Evolutionary conservation across 352 stramenopile species (phyloP).

Genomic region (Phytopythium oedochilum): DNA sequence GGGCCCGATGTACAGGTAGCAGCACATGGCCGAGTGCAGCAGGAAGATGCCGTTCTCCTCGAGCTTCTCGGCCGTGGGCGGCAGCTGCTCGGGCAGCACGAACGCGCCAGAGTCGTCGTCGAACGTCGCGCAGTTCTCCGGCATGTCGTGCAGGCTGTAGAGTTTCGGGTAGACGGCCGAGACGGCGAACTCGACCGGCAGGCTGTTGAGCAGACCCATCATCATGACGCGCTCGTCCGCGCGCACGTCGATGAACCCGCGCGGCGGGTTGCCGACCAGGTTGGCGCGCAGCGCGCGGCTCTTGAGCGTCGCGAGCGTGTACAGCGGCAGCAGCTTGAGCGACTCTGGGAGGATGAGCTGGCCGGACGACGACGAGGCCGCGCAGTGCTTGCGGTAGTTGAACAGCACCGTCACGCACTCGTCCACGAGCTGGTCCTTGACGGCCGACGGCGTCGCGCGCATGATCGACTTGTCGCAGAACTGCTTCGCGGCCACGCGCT

Average conservation of each 20-base stretch:
- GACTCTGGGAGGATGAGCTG: conserved; percentile 91
- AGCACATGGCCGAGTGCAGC: conserved; percentile 82
- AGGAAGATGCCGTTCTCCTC: conserved; percentile 85
- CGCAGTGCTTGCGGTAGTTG: conserved; percentile 91
- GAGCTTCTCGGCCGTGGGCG: conserved; percentile 83
- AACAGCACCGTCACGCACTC: conserved; percentile 86
- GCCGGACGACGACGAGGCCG: conserved; percentile 83
- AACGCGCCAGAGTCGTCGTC: conserved; percentile 78
- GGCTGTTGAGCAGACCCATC: conserved; percentile 73
- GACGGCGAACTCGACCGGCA: conserved; percentile 81
- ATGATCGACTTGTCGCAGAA: conserved; percentile 82
- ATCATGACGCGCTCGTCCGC: conserved; percentile 87
- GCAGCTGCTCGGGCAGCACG: conserved; percentile 65
- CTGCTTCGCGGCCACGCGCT: conserved; percentile 69
- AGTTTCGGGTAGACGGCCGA: conserved; percentile 86
- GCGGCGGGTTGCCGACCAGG: conserved; percentile 66
- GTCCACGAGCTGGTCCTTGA: conserved; percentile 81
- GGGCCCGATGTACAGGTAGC: conserved; percentile 86
- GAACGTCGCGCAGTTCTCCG: conserved; percentile 72
- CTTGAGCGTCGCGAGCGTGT: conserved; percentile 86
- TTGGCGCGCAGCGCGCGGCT: conserved; percentile 84
- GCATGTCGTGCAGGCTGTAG: conserved; percentile 84
- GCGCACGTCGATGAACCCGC: conserved; percentile 81
- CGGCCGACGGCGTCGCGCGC: conserved; percentile 60
- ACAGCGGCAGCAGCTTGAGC: conserved; percentile 88